These are phyloP conservation scores for Lyophyllum semitale DNA, from an alignment of 768 basidiomycete species.

Conservation along the genomic window DNA sequence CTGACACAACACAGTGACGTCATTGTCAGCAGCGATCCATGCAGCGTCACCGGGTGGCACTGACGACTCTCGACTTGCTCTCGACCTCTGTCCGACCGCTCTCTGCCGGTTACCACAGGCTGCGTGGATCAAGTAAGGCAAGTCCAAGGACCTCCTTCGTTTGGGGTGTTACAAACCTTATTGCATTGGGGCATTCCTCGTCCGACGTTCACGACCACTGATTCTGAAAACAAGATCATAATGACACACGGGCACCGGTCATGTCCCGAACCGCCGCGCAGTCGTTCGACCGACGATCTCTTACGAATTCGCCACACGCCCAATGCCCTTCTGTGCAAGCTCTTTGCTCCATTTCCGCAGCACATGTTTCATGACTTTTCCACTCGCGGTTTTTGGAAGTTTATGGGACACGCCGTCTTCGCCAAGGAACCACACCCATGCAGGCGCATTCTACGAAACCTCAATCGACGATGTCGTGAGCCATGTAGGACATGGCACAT, in stretches of 20 bases:
- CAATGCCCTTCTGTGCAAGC: conserved; percentile 47
- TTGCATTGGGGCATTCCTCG: too few species aligned
- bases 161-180: too few species aligned
- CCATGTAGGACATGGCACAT: conserved; percentile 10
- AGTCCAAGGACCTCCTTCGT: too few species aligned
- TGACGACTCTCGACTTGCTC: not conserved
- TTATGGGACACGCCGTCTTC: conserved; percentile 60
- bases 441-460: conserved; percentile 64
- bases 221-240: too few species aligned
- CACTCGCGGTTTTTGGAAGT: conserved; percentile 84
- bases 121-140: too few species aligned
- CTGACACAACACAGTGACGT: not conserved
- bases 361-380: conserved; percentile 84
- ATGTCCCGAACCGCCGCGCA: too few species aligned
- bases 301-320: conserved; percentile 24
- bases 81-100: too few species aligned
- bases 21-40: not conserved
- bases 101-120: too few species aligned
- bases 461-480: not conserved
- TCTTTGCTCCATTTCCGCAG: conserved; percentile 69
- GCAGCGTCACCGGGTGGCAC: too few species aligned
- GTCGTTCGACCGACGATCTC: not conserved
- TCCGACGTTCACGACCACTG: too few species aligned
- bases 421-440: conserved; percentile 83
- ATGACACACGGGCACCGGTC: too few species aligned